Conservation (phyloP, 2,329 filamentous ascomycete species). For the Sporothrix globosa region DNA sequence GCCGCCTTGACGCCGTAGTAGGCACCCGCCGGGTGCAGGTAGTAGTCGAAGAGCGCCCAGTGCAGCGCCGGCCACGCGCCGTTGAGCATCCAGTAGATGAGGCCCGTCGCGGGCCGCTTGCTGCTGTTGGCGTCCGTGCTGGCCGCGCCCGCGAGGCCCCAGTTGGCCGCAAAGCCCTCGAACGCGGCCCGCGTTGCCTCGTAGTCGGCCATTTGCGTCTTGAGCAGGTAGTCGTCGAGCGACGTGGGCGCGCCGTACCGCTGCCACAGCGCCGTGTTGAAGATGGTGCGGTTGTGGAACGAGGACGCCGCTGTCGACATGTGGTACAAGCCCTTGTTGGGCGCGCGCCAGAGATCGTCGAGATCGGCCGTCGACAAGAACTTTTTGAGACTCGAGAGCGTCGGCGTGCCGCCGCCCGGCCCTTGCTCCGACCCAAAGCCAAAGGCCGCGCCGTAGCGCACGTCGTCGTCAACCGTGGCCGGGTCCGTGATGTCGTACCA, state of each 20-base stretch:
- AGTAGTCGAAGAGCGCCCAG: conserved; percentile 68
- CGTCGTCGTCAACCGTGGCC: conserved; percentile 36
- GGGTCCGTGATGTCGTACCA: conserved; percentile 56
- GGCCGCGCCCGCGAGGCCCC: conserved; percentile 45
- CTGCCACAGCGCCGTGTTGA: conserved; percentile 58
- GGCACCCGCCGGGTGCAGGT: conserved; percentile 59
- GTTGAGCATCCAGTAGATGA: conserved; percentile 71
- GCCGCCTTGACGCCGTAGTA: conserved; percentile 62
- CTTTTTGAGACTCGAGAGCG: conserved; percentile 55
- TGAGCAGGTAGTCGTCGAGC: conserved; percentile 61
- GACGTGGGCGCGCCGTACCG: conserved; percentile 57
- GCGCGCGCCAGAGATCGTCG: conserved; percentile 59
- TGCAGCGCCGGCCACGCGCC: conserved; percentile 67
- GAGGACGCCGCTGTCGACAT: conserved; percentile 60
- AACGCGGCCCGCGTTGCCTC: conserved; percentile 64
- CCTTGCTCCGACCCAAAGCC: conserved; percentile 67
- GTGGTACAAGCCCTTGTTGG: conserved; percentile 59
- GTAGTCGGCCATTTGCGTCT: conserved; percentile 65
- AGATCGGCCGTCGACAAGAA: conserved; percentile 58
- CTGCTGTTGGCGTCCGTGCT: not conserved
- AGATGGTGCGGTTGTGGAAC: conserved; percentile 61
- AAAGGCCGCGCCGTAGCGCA: conserved; percentile 59
- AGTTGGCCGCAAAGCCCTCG: conserved; percentile 58
- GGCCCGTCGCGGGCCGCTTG: conserved; percentile 57
- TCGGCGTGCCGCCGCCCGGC: conserved; percentile 64